Percentiles rank a stretch among this genome's conserved stretches.
Conservation (phyloP, 768 basidiomycete species). For the Udeniomyces megalosporus region DNA sequence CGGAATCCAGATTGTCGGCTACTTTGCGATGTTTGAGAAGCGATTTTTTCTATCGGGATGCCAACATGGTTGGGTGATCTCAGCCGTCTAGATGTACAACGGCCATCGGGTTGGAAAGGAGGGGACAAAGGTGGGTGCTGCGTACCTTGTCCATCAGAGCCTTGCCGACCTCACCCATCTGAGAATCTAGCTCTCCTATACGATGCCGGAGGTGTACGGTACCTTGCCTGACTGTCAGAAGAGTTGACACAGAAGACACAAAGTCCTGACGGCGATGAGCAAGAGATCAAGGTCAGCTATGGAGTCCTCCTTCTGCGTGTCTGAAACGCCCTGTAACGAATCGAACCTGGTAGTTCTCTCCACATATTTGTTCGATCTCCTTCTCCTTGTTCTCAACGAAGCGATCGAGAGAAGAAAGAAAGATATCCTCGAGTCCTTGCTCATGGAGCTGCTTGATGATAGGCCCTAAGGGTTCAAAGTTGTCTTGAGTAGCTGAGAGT, state of each 20-base stretch:
- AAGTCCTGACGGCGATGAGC: slow-evolving; percentile 47
- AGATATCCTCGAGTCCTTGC: slow-evolving; percentile 72
- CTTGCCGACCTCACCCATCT: slow-evolving; percentile 72
- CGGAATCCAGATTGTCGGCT: slow-evolving; percentile 85
- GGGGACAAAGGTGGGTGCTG: not conserved
- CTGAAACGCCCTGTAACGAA: no score
- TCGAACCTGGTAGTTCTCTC: slow-evolving; percentile 77
- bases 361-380: slow-evolving; percentile 91
- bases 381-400: slow-evolving; percentile 86
- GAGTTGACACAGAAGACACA: slow-evolving; percentile 86
- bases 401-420: slow-evolving; percentile 65
- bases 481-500: slow-evolving; percentile 37
- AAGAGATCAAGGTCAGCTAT: no score
- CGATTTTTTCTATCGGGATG: slow-evolving; percentile 48
- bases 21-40: slow-evolving; percentile 82
- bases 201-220: slow-evolving; percentile 84
- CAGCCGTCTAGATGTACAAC: no score
- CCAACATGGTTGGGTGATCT: not conserved
- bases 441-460: slow-evolving; percentile 86
- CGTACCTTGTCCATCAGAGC: slow-evolving; percentile 65
- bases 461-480: slow-evolving; percentile 86
- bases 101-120: not conserved
- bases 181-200: slow-evolving; percentile 72
- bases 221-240: slow-evolving; percentile 89
- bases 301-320: no score